Evolutionary conservation across 2,329 filamentous ascomycete species (phyloP).

Genomic region (Diplodia corticola): DNA sequence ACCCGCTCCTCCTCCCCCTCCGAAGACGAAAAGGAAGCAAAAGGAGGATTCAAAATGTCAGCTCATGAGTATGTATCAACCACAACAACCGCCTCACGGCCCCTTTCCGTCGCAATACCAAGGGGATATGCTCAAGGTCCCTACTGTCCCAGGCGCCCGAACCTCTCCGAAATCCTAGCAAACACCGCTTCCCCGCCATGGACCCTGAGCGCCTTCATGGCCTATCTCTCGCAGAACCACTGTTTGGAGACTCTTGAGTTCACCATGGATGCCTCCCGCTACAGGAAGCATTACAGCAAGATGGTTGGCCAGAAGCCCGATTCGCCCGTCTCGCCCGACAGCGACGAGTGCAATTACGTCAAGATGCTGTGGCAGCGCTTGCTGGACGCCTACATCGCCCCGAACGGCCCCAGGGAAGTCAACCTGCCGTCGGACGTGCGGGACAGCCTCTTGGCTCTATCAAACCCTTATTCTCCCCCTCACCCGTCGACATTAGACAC

Average conservation of each 20-base stretch:
- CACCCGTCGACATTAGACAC: slow-evolving; percentile 74
- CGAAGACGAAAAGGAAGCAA: slow-evolving; percentile 31
- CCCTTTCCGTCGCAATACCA: slow-evolving; percentile 54
- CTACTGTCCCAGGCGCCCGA: slow-evolving; percentile 64
- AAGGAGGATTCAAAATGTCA: slow-evolving; percentile 47
- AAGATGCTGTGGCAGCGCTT: slow-evolving; percentile 83
- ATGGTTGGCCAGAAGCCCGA: slow-evolving; percentile 54
- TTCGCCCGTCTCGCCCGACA: slow-evolving; percentile 52
- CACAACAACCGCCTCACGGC: slow-evolving; percentile 32
- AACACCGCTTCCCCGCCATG: slow-evolving; percentile 85
- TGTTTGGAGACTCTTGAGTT: slow-evolving; percentile 96
- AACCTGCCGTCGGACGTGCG: slow-evolving; percentile 87
- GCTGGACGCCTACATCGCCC: slow-evolving; percentile 85
- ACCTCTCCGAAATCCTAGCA: slow-evolving; percentile 81
- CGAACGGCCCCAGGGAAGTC: slow-evolving; percentile 81
- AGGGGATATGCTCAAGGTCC: slow-evolving; percentile 44
- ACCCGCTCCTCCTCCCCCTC: slow-evolving; percentile 33
- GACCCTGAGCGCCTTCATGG: slow-evolving; percentile 91
- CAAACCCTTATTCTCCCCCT: slow-evolving; percentile 63
- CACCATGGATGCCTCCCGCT: slow-evolving; percentile 88
- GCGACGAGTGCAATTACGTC: slow-evolving; percentile 66
- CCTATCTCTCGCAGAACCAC: slow-evolving; percentile 94
- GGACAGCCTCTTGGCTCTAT: slow-evolving; percentile 71
- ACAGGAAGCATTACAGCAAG: slow-evolving; percentile 66
- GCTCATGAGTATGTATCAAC: slow-evolving; percentile 50